Evolutionary conservation across 2,329 filamentous ascomycete genomes (phyloP).

Genomic region (Aspergillus sp.): DNA sequence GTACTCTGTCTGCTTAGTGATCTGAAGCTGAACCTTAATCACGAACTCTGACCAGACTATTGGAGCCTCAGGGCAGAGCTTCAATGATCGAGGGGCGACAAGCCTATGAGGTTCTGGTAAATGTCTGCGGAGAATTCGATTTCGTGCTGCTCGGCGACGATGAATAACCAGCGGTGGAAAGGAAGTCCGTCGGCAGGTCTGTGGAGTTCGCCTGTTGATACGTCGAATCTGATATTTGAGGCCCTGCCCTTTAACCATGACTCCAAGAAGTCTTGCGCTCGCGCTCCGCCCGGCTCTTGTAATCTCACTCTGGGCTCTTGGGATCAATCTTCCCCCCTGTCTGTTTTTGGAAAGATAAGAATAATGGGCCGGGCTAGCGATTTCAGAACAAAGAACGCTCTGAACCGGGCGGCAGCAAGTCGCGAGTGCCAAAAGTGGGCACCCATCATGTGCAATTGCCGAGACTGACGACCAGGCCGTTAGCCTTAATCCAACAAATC

Average conservation of each 20-base stretch:
- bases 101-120: neutral
- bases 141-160: neutral
- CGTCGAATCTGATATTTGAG: conserved; percentile 10
- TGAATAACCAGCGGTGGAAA: neutral
- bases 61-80: conserved; percentile 5
- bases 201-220: conserved; percentile 2
- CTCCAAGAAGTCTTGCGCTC: neutral
- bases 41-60: conserved; percentile 2
- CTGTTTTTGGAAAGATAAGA: neutral
- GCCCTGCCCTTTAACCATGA: neutral
- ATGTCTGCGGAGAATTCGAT: neutral
- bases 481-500: neutral
- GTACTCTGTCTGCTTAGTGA: neutral
- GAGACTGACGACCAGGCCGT: neutral
- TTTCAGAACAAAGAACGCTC: neutral
- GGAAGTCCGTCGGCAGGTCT: neutral
- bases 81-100: neutral
- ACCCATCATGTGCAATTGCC: neutral
- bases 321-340: neutral
- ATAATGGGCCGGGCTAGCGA: neutral
- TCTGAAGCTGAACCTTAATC: conserved; percentile 4
- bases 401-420: neutral
- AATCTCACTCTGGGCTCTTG: neutral
- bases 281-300: conserved; percentile 14
- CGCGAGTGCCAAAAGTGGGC: neutral